These are phyloP conservation scores for Globisporangium nunn DNA, from an alignment of 352 stramenopile genomes.

Conservation along the genomic window DNA sequence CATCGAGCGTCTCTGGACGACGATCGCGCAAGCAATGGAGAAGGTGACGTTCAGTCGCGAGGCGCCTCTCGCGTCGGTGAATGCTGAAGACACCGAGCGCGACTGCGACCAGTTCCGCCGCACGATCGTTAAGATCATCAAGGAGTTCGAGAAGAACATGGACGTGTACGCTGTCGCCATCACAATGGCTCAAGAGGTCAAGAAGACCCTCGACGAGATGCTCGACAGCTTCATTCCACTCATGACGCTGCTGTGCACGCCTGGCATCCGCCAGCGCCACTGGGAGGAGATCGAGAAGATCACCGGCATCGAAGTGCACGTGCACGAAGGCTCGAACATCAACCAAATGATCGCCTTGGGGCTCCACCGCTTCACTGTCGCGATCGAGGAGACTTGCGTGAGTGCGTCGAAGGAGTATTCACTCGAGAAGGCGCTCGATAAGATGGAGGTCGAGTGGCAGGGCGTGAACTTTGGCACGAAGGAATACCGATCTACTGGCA, in stretches of 20 bases:
- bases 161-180: slow-evolving; percentile 76
- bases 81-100: slow-evolving; percentile 79
- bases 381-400: slow-evolving; percentile 92
- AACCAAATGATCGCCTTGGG: slow-evolving; percentile 88
- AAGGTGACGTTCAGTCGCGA: slow-evolving; percentile 68
- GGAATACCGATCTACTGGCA: slow-evolving; percentile 91
- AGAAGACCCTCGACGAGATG: slow-evolving; percentile 82
- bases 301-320: slow-evolving; percentile 82
- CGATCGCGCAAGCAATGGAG: slow-evolving; percentile 72
- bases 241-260: slow-evolving; percentile 90
- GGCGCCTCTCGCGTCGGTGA: slow-evolving; percentile 56
- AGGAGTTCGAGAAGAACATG: slow-evolving; percentile 87
- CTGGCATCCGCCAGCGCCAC: slow-evolving; percentile 87
- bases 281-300: slow-evolving; percentile 90
- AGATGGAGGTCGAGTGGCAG: slow-evolving; percentile 92
- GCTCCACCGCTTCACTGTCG: slow-evolving; percentile 72
- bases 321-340: slow-evolving; percentile 89
- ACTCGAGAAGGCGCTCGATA: slow-evolving; percentile 89
- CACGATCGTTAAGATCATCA: slow-evolving; percentile 87
- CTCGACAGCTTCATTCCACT: slow-evolving; percentile 87
- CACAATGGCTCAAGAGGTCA: slow-evolving; percentile 73
- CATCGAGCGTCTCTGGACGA: slow-evolving; percentile 86
- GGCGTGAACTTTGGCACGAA: slow-evolving; percentile 91
- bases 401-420: slow-evolving; percentile 93
- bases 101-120: slow-evolving; percentile 85